phyloP scores from a whole-genome alignment of 2,329 filamentous ascomycete species.

The Ascochyta clinopodiicola region DNA sequence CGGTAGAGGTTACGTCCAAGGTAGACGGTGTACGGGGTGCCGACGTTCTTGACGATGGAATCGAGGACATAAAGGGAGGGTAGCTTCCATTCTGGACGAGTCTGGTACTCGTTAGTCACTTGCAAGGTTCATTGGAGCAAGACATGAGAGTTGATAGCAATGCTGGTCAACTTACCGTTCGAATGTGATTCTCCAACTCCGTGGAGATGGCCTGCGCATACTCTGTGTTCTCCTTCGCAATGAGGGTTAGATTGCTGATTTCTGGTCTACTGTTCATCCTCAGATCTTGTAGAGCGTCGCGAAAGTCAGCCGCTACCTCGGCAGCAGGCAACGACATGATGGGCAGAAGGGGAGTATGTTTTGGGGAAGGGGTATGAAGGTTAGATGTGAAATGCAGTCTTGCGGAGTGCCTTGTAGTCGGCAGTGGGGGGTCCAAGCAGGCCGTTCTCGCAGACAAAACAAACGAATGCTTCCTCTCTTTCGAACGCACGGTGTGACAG shows the following conservation, averaged over 20 bases:
- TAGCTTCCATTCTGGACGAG: slow-evolving; percentile 84
- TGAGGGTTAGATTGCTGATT: slow-evolving; percentile 96
- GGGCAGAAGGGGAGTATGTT: slow-evolving; percentile 44
- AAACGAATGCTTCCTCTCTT: slow-evolving; percentile 51
- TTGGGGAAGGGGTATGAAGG: slow-evolving; percentile 25
- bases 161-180: slow-evolving; percentile 73
- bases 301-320: slow-evolving; percentile 94
- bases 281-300: slow-evolving; percentile 89
- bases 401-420: slow-evolving; percentile 34
- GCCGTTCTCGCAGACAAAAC: slow-evolving; percentile 42
- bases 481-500: slow-evolving; percentile 49
- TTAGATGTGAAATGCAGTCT: slow-evolving; percentile 34
- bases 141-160: slow-evolving; percentile 47
- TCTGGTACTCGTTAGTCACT: slow-evolving; percentile 62
- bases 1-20: slow-evolving; percentile 89
- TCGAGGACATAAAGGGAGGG: slow-evolving; percentile 97
- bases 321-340: slow-evolving; percentile 74
- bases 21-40: slow-evolving; percentile 95
- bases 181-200: slow-evolving; percentile 90
- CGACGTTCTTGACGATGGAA: slow-evolving; percentile 98
- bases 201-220: slow-evolving; percentile 92
- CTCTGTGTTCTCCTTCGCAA: slow-evolving; percentile 96
- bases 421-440: slow-evolving; percentile 33
- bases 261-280: slow-evolving; percentile 90
- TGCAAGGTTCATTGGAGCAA: not conserved